These are phyloP conservation scores for Mycosphaerella sp. DNA, from an alignment of 2,329 filamentous ascomycete genomes.

Conservation along the genomic window DNA sequence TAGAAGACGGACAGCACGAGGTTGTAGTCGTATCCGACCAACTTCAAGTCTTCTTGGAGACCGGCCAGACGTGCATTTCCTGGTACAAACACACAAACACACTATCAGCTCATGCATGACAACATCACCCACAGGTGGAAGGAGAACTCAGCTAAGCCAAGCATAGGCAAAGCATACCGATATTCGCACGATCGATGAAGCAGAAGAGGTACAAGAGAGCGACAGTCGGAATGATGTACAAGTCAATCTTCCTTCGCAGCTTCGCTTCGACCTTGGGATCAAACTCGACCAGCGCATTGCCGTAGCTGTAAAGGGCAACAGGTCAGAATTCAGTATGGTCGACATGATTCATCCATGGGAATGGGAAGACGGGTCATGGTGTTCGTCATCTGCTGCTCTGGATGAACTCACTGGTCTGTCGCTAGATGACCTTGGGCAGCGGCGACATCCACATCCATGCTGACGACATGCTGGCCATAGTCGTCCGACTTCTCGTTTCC, in stretches of 20 bases:
- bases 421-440: conserved; percentile 7
- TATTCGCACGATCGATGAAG: conserved; percentile 69
- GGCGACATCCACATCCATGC: background rate
- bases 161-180: conserved; percentile 44
- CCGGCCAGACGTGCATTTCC: conserved; percentile 63
- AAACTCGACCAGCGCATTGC: conserved; percentile 47
- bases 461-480: background rate
- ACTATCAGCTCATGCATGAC: background rate
- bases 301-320: conserved; percentile 36
- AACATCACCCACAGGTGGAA: too few species aligned
- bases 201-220: conserved; percentile 63
- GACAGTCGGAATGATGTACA: conserved; percentile 60
- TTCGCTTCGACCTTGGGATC: conserved; percentile 52
- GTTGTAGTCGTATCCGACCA: conserved; percentile 59
- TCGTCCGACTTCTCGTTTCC: conserved; percentile 1
- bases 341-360: background rate
- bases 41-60: conserved; percentile 50
- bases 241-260: conserved; percentile 58
- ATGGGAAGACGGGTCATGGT: too few species aligned
- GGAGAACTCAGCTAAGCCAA: background rate
- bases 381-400: background rate
- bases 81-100: conserved; percentile 32
- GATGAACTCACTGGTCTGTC: conserved; percentile 8
- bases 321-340: background rate
- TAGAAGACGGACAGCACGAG: conserved; percentile 62